Conservation (phyloP, 2,329 filamentous ascomycete genomes). For the Cladorrhinum sp. region DNA sequence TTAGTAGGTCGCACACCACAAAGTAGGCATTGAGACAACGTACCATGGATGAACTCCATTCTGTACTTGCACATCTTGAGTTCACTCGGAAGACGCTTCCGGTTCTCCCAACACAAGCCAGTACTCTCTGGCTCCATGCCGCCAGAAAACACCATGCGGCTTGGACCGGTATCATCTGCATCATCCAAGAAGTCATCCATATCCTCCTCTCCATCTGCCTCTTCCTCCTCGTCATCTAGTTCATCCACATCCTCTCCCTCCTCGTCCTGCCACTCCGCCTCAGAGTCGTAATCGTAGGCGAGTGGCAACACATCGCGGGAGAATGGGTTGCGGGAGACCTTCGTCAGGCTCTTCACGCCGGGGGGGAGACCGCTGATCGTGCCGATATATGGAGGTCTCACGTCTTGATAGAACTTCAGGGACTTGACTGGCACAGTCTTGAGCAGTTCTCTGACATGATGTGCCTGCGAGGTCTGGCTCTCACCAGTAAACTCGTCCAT, state of each 20-base stretch:
- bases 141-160: slow-evolving; percentile 58
- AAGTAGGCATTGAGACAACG: slow-evolving; percentile 30
- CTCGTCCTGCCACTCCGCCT: slow-evolving; percentile 80
- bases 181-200: slow-evolving; percentile 90
- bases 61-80: slow-evolving; percentile 57
- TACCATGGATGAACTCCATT: slow-evolving; percentile 73
- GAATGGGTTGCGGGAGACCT: slow-evolving; percentile 53
- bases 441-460: slow-evolving; percentile 41
- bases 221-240: slow-evolving; percentile 66
- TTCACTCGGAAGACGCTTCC: slow-evolving; percentile 43
- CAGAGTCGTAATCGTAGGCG: slow-evolving; percentile 82
- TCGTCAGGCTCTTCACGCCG: slow-evolving; percentile 46
- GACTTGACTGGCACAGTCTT: slow-evolving; percentile 60
- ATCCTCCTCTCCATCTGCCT: slow-evolving; percentile 70
- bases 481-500: slow-evolving; percentile 52
- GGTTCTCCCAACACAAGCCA: slow-evolving; percentile 80
- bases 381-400: slow-evolving; percentile 68
- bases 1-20: neutral
- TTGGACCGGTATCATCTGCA: slow-evolving; percentile 64
- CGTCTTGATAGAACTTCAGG: slow-evolving; percentile 60
- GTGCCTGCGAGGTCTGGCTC: slow-evolving; percentile 37
- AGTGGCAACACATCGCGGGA: slow-evolving; percentile 55
- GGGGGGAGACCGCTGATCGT: slow-evolving; percentile 62
- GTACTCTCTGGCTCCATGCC: slow-evolving; percentile 74
- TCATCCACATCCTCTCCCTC: slow-evolving; percentile 68